Evolutionary conservation across 2,329 filamentous ascomycete genomes (phyloP), one percentile per base, ranked within the genome.

Genomic region (Madurella fahalii): DNA sequence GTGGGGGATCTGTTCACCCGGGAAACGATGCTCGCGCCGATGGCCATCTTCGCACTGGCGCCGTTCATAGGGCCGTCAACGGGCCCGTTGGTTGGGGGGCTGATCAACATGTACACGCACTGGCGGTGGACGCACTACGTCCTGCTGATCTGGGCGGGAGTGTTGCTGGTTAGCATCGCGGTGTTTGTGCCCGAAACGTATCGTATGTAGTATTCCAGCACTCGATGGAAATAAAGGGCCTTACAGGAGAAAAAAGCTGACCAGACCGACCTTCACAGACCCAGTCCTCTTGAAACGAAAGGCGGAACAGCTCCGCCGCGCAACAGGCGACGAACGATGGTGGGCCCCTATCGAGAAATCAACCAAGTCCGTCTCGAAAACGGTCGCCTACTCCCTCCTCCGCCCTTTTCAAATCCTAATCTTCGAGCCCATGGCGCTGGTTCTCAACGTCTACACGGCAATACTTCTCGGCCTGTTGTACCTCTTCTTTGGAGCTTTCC

Each of bases 71-170:
- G 90, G 63, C 78, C 84, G 0, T 77, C 76, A 9, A 62, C 83
- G 2, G 83, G 84, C 0, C 82, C 83, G 0, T 60, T 86, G 15
- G 68, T 88, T 16, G 90, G 89, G 9, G 90, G 90, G 8, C 91
- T 95, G 69, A 90, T 95, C 68, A 93, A 93, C 68, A 82, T 86
- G 62, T 83, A 86, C 63, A 79, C 78, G 3, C 73, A 76, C 53
- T 96, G 90, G 86, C 76, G 88, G 50, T 94, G 89, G 89, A 88
- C 86, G 0, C 92, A 94, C 70, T 96, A 92, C 67, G 79, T 91
- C 4, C 75, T 95, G 56, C 72, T 95, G 48, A 95, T 96, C 48
- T 95, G 90, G 90, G 79, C 84, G 1, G 82, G 77, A n/a, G 70
- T 76, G 8, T 71, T 90, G 64, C 77, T 90, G 47, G 67, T 78